Evolutionary conservation across 176 grass and related monocot genomes (phyloP).

Genomic region (Canna indica): DNA sequence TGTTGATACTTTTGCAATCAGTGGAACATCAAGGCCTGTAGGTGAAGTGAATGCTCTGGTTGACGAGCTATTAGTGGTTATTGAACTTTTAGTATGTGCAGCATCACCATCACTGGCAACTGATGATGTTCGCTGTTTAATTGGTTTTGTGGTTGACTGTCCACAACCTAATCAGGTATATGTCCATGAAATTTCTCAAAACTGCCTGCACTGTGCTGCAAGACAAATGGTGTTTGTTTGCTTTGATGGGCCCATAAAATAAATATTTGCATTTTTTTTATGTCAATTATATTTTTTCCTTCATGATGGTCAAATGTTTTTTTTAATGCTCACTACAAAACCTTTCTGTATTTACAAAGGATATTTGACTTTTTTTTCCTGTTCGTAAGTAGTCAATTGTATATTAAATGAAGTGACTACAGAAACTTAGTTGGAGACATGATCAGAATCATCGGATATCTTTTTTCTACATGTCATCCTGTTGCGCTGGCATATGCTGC

Average conservation of each 20-base stretch:
- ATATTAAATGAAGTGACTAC: neutral
- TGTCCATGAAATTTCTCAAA: neutral
- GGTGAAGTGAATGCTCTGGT: slow-evolving; percentile 88
- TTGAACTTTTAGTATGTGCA: slow-evolving; percentile 86
- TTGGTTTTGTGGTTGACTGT: slow-evolving; percentile 91
- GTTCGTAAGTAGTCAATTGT: neutral
- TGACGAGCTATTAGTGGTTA: slow-evolving; percentile 94
- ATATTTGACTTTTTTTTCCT: neutral
- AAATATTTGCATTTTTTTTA: neutral
- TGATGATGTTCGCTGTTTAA: slow-evolving; percentile 76
- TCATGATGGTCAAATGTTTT: neutral
- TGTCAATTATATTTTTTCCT: neutral
- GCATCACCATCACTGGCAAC: slow-evolving; percentile 48
- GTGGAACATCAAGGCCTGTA: slow-evolving; percentile 46
- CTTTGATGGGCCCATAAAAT: neutral
- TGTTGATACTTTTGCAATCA: slow-evolving; percentile 47
- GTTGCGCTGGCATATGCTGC: neutral
- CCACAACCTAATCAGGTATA: slow-evolving; percentile 98
- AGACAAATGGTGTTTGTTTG: neutral
- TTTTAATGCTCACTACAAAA: neutral
- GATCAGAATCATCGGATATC: neutral
- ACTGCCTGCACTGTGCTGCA: neutral
- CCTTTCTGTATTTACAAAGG: neutral
- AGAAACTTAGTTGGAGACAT: neutral
- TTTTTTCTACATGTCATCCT: neutral